These are phyloP conservation scores for Boletus sensibilis DNA, from an alignment of 768 basidiomycete species.

Conservation along the genomic window DNA sequence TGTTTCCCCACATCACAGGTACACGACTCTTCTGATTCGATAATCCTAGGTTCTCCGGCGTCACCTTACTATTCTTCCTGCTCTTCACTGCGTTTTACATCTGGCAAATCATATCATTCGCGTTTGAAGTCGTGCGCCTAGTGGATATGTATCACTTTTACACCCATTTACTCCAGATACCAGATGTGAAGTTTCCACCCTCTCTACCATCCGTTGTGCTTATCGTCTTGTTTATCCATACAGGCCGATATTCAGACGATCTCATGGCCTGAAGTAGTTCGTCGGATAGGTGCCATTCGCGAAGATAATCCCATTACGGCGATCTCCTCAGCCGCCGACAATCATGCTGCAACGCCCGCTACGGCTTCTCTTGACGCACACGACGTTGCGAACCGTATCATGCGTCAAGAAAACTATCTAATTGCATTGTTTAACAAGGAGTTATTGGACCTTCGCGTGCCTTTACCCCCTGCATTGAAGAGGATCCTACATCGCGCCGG, in stretches of 20 bases:
- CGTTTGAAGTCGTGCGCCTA: constrained; percentile 70
- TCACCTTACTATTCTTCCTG: constrained; percentile 80
- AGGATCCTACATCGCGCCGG: constrained; percentile 46
- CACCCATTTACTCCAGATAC: constrained; percentile 88
- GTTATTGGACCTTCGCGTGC: constrained; percentile 81
- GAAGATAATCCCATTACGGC: constrained; percentile 93
- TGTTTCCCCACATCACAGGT: constrained; percentile 23
- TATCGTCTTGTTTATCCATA: constrained; percentile 8
- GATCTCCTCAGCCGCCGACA: constrained; percentile 59
- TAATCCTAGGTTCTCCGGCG: constrained; percentile 69
- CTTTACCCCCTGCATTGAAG: constrained; percentile 62
- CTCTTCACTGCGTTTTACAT: constrained; percentile 84
- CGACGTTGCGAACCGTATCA: constrained; percentile 95
- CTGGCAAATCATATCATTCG: constrained; percentile 85
- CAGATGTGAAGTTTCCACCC: constrained; percentile 63
- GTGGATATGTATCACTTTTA: constrained; percentile 96
- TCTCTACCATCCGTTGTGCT: constrained; percentile 2
- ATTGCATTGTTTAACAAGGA: constrained; percentile 98
- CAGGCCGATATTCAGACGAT: constrained; percentile 98
- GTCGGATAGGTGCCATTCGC: constrained; percentile 83
- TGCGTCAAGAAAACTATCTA: constrained; percentile 98
- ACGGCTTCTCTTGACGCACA: constrained; percentile 94
- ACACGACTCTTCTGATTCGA: constrained; percentile 16
- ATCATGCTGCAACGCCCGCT: constrained; percentile 56
- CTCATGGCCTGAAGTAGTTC: constrained; percentile 93